Percentiles rank a stretch among this genome's conserved stretches.
These are phyloP conservation scores for Nepenthes gracilis DNA, from an alignment of 148 eudicot genomes.

Conservation along the genomic window DNA sequence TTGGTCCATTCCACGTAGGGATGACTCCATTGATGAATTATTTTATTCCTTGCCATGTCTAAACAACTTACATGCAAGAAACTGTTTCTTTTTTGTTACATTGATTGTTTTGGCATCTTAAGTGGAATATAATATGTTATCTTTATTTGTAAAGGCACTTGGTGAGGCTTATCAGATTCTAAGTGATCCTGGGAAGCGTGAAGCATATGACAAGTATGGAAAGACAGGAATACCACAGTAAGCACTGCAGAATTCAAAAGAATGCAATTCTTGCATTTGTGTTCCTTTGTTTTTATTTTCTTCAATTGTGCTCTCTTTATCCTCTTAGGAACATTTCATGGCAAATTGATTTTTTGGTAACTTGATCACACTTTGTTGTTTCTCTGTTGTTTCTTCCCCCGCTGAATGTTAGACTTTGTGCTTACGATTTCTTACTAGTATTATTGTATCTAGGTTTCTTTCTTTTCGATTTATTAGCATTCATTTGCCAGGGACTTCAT, in stretches of 20 bases:
- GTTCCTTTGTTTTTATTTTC: conserved; percentile 1
- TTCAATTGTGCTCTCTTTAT: not conserved
- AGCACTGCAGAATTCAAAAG: conserved; percentile 13
- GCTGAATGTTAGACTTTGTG: not conserved
- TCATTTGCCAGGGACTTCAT: conserved; percentile 49
- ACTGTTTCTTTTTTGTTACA: too few species aligned
- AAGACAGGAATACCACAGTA: conserved; percentile 64
- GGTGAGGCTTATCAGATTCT: conserved; percentile 96
- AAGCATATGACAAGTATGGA: conserved; percentile 72
- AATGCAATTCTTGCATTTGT: not conserved
- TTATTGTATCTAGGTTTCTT: not conserved
- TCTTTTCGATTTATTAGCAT: not conserved
- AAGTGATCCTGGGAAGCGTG: conserved; percentile 77
- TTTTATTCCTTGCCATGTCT: too few species aligned
- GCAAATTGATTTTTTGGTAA: too few species aligned
- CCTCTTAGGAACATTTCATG: not conserved
- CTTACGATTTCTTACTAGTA: not conserved
- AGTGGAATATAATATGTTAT: too few species aligned
- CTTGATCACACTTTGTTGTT: not conserved
- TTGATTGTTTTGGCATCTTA: too few species aligned
- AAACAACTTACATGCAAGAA: too few species aligned
- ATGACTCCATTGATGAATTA: too few species aligned
- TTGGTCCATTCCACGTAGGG: too few species aligned
- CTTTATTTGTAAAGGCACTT: conserved; percentile 35
- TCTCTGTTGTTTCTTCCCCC: not conserved